Percentiles rank a stretch among this genome's conserved stretches.
Evolutionary conservation across 2,329 filamentous ascomycete species (phyloP).

Genomic region (Aureobasidium vineae): DNA sequence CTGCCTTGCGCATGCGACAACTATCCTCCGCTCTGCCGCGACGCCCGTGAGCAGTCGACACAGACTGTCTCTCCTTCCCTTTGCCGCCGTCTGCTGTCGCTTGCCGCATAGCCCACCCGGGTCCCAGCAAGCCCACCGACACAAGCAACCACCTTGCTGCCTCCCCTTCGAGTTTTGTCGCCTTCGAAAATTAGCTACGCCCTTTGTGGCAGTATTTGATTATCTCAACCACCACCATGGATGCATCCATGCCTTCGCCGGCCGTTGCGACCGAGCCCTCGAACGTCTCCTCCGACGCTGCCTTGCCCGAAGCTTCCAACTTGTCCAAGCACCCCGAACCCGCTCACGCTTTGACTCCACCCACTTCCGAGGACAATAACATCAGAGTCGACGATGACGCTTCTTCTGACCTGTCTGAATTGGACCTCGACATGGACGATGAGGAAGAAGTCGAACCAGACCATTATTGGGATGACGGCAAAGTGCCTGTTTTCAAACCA

Average conservation of each 20-base stretch:
- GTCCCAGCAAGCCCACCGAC: slow-evolving; percentile 2
- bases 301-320: slow-evolving; percentile 22
- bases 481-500: slow-evolving; percentile 90
- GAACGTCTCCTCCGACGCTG: slow-evolving; percentile 19
- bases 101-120: slow-evolving; percentile 14
- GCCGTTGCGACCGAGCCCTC: slow-evolving; percentile 13
- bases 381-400: slow-evolving; percentile 45
- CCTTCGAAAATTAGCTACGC: slow-evolving; percentile 4
- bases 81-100: slow-evolving; percentile 4
- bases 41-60: slow-evolving; percentile 22
- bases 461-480: slow-evolving; percentile 79
- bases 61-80: slow-evolving; percentile 12
- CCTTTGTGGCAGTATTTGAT: slow-evolving; percentile 10
- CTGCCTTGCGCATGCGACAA: slow-evolving; percentile 18
- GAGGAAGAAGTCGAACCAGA: slow-evolving; percentile 79
- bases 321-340: slow-evolving; percentile 23
- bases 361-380: slow-evolving; percentile 53
- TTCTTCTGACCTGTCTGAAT: slow-evolving; percentile 50
- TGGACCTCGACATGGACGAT: slow-evolving; percentile 60
- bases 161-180: slow-evolving; percentile 1
- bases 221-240: neutral
- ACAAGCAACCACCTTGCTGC: neutral
- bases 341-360: slow-evolving; percentile 49
- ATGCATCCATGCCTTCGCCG: neutral
- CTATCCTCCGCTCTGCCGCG: neutral